phyloP scores from a whole-genome alignment of 2,329 filamentous ascomycete species.

The Aureobasidium zeae region DNA sequence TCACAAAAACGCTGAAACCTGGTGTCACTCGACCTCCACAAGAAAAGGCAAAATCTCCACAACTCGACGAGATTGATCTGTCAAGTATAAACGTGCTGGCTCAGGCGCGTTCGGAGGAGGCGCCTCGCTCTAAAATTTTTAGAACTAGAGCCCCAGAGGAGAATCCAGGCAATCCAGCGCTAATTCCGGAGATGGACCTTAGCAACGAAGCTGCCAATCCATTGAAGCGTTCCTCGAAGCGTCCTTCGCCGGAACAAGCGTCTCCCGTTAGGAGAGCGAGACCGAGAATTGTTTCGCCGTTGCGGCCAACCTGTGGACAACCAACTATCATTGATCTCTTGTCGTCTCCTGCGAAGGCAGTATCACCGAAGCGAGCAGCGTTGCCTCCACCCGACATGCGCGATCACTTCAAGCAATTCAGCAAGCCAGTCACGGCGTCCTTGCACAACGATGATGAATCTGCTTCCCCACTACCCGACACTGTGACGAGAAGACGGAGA shows the following conservation, averaged over 20 bases:
- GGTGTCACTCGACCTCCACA: constrained; percentile 4
- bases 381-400: not conserved
- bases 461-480: constrained; percentile 22
- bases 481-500: constrained; percentile 26
- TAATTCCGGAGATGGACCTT: constrained; percentile 13
- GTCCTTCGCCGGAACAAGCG: constrained; percentile 20
- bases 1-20: constrained; percentile 18
- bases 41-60: not conserved
- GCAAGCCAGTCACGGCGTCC: not conserved
- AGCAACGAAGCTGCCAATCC: constrained; percentile 1
- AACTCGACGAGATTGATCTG: constrained; percentile 14
- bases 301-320: constrained; percentile 19
- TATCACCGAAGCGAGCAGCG: not conserved
- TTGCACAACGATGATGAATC: not conserved
- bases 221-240: constrained; percentile 5
- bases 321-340: constrained; percentile 24
- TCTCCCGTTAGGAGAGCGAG: constrained; percentile 22
- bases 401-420: constrained; percentile 16
- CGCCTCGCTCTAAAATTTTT: not conserved
- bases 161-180: not conserved
- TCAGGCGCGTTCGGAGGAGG: not conserved
- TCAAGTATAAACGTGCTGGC: constrained; percentile 3
- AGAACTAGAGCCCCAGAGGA: not conserved
- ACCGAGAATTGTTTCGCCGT: constrained; percentile 22
- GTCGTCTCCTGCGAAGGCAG: constrained; percentile 22